Conservation (phyloP, 2,329 filamentous ascomycete species). For the Trichoderma lentiforme region DNA sequence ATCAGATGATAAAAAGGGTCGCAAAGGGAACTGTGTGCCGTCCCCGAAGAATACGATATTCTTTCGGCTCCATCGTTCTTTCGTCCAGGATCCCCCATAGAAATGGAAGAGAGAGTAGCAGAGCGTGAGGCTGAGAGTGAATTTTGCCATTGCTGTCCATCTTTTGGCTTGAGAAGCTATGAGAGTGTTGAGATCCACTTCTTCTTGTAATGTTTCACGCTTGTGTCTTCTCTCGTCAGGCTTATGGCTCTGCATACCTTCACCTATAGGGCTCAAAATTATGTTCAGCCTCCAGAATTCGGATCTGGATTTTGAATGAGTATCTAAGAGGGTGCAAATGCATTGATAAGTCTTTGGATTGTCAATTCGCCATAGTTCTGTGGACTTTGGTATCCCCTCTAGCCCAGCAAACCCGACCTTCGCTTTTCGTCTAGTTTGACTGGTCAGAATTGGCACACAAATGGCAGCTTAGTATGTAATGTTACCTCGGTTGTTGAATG, state of each 20-base stretch:
- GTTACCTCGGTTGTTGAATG: neutral
- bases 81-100: neutral
- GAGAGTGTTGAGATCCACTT: neutral
- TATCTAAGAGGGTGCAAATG: neutral
- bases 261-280: neutral
- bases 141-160: neutral
- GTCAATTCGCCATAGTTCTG: neutral
- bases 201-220: neutral
- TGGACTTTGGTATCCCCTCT: neutral
- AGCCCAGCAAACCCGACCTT: neutral
- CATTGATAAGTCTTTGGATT: neutral
- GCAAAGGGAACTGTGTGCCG: neutral
- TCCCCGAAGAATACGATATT: neutral
- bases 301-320: neutral
- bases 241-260: neutral
- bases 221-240: neutral
- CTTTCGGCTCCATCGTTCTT: neutral
- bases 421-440: neutral
- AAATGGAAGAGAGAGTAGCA: neutral
- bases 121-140: neutral
- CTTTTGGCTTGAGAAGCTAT: neutral
- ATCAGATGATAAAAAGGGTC: neutral
- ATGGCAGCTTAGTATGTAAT: neutral
- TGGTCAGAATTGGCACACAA: neutral
- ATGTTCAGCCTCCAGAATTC: neutral